These are phyloP conservation scores for Stemphylium vesicarium DNA, from an alignment of 2,329 filamentous ascomycete genomes.

Conservation along the genomic window DNA sequence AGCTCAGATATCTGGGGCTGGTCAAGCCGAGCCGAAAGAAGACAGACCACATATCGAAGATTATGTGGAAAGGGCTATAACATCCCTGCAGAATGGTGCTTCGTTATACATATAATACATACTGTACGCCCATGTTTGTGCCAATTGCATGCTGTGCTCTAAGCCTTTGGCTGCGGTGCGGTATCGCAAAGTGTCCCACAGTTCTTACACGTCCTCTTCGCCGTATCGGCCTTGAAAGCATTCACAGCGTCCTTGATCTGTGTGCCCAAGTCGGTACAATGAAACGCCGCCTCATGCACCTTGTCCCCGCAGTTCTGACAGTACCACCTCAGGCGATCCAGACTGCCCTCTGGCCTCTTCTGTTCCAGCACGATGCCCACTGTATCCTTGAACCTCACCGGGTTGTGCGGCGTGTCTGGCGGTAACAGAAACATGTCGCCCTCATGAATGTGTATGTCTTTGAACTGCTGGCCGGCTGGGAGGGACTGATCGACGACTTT, in stretches of 20 bases:
- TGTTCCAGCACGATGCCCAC: constrained; percentile 95
- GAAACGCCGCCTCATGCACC: constrained; percentile 86
- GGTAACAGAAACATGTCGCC: constrained; percentile 94
- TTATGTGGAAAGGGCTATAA: constrained; percentile 76
- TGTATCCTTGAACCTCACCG: constrained; percentile 89
- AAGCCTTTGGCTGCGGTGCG: constrained; percentile 58
- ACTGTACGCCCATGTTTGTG: not conserved
- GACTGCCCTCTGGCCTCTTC: constrained; percentile 69
- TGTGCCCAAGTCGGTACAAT: constrained; percentile 87
- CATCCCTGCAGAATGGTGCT: not conserved
- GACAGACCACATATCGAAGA: constrained; percentile 87
- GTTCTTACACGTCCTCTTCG: constrained; percentile 73
- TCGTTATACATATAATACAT: constrained; percentile 17
- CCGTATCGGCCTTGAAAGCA: constrained; percentile 73
- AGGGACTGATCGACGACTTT: constrained; percentile 74
- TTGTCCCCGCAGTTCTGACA: constrained; percentile 72
- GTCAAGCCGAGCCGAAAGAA: constrained; percentile 91
- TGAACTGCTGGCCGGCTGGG: constrained; percentile 61
- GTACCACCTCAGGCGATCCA: constrained; percentile 91
- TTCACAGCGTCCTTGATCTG: constrained; percentile 95
- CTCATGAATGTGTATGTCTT: constrained; percentile 87
- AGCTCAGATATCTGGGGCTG: constrained; percentile 84
- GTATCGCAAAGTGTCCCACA: constrained; percentile 80
- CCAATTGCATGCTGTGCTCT: not conserved
- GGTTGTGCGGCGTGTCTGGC: constrained; percentile 94